Evolutionary conservation across 2,329 filamentous ascomycete species (phyloP).

Genomic region (Exophiala alcalophila): DNA sequence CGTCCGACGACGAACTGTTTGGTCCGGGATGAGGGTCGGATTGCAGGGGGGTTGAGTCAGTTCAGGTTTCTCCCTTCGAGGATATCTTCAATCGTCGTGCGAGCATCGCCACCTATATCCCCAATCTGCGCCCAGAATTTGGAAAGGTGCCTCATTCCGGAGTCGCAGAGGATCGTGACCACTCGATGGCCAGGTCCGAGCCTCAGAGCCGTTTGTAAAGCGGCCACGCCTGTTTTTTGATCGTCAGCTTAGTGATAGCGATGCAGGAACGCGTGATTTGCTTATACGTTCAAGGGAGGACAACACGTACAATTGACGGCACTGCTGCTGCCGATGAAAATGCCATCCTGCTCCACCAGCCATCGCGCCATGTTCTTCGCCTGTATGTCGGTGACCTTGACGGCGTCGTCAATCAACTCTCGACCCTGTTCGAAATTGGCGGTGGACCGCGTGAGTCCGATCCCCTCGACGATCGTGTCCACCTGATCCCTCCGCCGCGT

Average conservation of each 20-base stretch:
- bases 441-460: constrained; percentile 93
- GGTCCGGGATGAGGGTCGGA: constrained; percentile 5
- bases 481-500: constrained; percentile 86
- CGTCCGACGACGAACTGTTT: constrained; percentile 20
- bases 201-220: constrained; percentile 46
- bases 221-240: constrained; percentile 43
- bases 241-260: constrained; percentile 5
- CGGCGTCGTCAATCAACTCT: constrained; percentile 83
- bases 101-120: constrained; percentile 44
- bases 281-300: background rate
- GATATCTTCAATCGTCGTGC: constrained; percentile 47
- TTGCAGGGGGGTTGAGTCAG: constrained; percentile 20
- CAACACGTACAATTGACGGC: constrained; percentile 77
- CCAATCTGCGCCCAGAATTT: constrained; percentile 51
- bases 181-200: constrained; percentile 49
- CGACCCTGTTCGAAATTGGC: constrained; percentile 86
- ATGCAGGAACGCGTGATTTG: background rate
- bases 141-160: constrained; percentile 52
- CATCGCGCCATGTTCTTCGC: constrained; percentile 92
- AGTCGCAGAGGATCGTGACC: constrained; percentile 50
- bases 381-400: constrained; percentile 83
- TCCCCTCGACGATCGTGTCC: constrained; percentile 92
- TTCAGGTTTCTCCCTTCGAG: constrained; percentile 39
- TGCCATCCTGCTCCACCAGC: constrained; percentile 91
- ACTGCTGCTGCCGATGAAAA: constrained; percentile 91